phyloP scores from a whole-genome alignment of 2,329 filamentous ascomycete species.

The Colletotrichum aenigma region DNA sequence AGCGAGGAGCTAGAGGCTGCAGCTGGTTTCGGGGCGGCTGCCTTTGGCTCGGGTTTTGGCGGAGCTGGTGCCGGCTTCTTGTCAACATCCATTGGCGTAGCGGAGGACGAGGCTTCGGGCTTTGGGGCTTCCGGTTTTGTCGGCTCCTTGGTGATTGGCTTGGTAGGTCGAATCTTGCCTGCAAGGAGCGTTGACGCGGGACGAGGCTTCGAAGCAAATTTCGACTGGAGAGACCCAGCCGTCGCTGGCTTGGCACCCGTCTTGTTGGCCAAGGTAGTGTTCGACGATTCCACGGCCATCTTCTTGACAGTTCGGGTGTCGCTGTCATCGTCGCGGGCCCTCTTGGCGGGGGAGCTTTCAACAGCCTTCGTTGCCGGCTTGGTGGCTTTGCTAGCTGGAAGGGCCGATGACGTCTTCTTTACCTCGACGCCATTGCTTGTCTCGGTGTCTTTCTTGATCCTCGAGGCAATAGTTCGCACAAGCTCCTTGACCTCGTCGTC shows the following conservation, averaged over 20 bases:
- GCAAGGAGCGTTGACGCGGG: conserved; percentile 42
- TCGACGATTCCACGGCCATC: conserved; percentile 43
- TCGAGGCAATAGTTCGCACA: conserved; percentile 60
- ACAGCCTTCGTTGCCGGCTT: conserved; percentile 35
- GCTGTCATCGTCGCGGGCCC: conserved; percentile 42
- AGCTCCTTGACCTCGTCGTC: conserved; percentile 68
- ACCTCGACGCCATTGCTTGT: conserved; percentile 27
- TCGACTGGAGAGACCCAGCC: conserved; percentile 29
- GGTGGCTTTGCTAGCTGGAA: conserved; percentile 20
- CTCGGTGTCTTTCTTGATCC: conserved; percentile 41
- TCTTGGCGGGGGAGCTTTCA: conserved; percentile 35
- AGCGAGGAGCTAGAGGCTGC: conserved; percentile 37
- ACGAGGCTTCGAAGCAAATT: conserved; percentile 31
- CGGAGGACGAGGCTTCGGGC: conserved; percentile 11
- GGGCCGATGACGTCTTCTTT: conserved; percentile 24
- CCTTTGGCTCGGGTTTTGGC: conserved; percentile 28
- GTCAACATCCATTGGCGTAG: conserved; percentile 18
- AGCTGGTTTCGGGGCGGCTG: conserved; percentile 28
- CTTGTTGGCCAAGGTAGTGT: conserved; percentile 43
- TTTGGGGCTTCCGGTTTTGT: conserved; percentile 24
- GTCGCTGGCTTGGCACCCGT: conserved; percentile 35
- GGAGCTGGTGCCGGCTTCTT: conserved; percentile 20
- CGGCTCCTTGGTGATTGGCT: conserved; percentile 27
- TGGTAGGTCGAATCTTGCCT: conserved; percentile 51
- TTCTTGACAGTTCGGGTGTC: conserved; percentile 46